Evolutionary conservation across 2,329 filamentous ascomycete genomes (phyloP), one percentile per base, ranked within the genome.

Genomic region (Xylariaceae sp.): DNA sequence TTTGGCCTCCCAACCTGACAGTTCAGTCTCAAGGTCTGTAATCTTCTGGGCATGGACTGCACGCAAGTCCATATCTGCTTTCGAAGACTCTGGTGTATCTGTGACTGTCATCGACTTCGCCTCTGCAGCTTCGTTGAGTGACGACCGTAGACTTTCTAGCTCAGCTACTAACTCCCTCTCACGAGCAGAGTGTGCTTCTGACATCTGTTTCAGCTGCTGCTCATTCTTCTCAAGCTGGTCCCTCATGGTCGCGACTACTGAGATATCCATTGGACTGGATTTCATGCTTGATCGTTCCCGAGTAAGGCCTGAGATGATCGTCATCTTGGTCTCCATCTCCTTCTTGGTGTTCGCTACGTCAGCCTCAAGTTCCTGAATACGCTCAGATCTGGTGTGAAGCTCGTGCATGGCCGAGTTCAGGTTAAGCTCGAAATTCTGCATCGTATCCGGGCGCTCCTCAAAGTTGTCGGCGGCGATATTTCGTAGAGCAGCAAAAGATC

Each of bases 281-380:
- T 91, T 89, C 67, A 96, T 76, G 66, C 89, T 96, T 3, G 89
- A 91, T 44, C 94, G 78, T 65, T 98, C 94, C 40, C 93, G 84
- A 3, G 93, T 95, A 49, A 98, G 73, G 6, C 93, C 93, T 22
- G 89, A 88, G 54, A 98, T 97, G 59, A 98, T 90, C 22, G 88
- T 87, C 73, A 91, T 89, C 77, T 98, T 98, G 48, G 79, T 83
- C 60, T 98, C 93, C 85, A 97, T 95, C 64, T 98, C 93, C 69
- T 89, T 95, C 71, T 88, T 93, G 17, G 89, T 80, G 3, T 81
- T 83, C 19, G 82, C 73, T 42, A 96, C 79, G 53, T 95, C 91
- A 4, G 82, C 81, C 64, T 98, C 93, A 12, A 98, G 73, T 55
- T 90, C 83, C 58, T 94, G 87, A 39, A 96, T 90, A 19, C 90